Percentiles rank a stretch among this genome's conserved stretches.
Conservation (phyloP, 1,139 yeast species). For the Geotrichum candidum region DNA sequence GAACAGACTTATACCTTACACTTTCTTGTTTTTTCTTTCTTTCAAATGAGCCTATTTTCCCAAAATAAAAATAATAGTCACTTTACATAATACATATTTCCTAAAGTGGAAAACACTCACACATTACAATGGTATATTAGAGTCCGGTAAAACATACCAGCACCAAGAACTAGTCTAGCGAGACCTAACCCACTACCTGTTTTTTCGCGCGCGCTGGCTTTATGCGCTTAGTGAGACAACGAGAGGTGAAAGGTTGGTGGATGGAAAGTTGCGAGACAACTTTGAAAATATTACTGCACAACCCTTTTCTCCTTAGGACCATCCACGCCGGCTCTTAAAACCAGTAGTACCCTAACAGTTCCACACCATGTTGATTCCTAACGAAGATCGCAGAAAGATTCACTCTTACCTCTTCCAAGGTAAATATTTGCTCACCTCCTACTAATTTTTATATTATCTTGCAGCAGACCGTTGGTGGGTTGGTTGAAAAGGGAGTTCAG, state of each 20-base stretch:
- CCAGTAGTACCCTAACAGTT: not conserved
- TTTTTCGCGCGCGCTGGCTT: not conserved
- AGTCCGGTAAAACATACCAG: not conserved
- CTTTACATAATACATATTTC: not conserved
- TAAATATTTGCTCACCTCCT: constrained; percentile 43
- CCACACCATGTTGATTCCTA: constrained; percentile 85
- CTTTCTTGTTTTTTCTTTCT: too few species aligned
- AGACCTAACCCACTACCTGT: not conserved
- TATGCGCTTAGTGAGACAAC: not conserved
- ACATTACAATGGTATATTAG: not conserved
- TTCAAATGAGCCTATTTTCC: not conserved
- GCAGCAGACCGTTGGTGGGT: not conserved
- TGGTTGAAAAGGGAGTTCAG: not conserved
- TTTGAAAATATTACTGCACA: not conserved
- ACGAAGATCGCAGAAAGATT: constrained; percentile 98
- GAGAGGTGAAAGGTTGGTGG: not conserved
- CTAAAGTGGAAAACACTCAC: not conserved
- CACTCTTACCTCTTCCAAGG: constrained; percentile 99
- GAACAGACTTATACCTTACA: not conserved
- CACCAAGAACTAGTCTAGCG: not conserved
- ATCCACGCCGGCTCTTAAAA: not conserved
- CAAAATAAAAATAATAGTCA: not conserved
- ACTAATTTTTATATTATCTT: not conserved
- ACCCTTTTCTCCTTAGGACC: not conserved
- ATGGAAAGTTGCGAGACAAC: not conserved